Evolutionary conservation across 257 asterid genomes (phyloP).

Genomic region (Prunella vulgaris): DNA sequence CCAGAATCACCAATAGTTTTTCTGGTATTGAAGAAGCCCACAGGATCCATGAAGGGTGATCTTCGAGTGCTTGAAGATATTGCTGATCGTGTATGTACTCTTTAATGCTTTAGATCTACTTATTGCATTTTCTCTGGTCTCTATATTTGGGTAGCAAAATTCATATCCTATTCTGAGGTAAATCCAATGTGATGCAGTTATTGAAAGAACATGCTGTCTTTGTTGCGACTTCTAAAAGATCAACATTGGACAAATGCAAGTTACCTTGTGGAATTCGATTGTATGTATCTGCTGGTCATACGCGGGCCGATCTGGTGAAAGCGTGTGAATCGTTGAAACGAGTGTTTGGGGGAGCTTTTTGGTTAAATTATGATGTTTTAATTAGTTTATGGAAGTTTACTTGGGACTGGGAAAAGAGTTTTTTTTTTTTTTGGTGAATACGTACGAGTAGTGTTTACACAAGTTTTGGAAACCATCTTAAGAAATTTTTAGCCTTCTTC

Average conservation of each 20-base stretch:
- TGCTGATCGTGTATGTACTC: conserved; percentile 47
- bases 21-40: conserved; percentile 50
- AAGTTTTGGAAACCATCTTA: no score
- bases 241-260: conserved; percentile 76
- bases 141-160: neutral
- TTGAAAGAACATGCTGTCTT: conserved; percentile 65
- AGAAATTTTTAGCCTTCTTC: no score
- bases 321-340: conserved; percentile 63
- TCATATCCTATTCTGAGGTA: neutral
- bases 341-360: conserved; percentile 14
- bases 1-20: conserved; percentile 69
- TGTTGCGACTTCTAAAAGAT: conserved; percentile 65
- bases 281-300: conserved; percentile 72
- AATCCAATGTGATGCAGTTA: conserved; percentile 42
- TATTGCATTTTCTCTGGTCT: neutral
- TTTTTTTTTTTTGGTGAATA: no score
- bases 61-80: conserved; percentile 67
- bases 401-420: neutral
- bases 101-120: neutral
- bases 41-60: conserved; percentile 67
- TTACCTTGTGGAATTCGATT: conserved; percentile 73
- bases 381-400: no score
- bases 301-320: conserved; percentile 60
- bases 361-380: conserved; percentile 4
- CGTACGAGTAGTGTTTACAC: neutral